A percentile compares a stretch with the other conserved stretches of the same genome.
Conservation (phyloP, 208 protist species). For the Crithidia thermophila region DNA sequence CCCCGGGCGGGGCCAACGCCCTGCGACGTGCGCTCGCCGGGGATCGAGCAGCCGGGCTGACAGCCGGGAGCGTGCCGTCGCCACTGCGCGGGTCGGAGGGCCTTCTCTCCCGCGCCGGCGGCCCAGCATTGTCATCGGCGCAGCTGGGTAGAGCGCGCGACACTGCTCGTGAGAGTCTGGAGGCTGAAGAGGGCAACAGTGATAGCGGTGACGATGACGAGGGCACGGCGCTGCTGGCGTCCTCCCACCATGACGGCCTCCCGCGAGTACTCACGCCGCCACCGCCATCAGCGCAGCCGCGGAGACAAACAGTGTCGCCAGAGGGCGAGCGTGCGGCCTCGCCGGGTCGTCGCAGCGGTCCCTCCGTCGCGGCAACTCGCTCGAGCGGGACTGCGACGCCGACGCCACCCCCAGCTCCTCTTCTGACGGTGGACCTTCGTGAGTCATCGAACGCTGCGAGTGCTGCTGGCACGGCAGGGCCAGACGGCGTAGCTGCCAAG, state of each 20-base stretch:
- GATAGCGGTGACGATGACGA: conserved; percentile 2
- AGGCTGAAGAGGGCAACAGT: neutral
- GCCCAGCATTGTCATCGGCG: neutral
- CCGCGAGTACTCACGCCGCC: neutral
- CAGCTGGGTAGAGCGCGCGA: neutral
- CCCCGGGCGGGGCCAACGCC: neutral
- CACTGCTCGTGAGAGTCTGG: neutral
- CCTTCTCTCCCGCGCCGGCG: neutral
- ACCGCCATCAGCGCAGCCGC: neutral
- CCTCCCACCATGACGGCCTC: neutral
- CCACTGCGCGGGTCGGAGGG: neutral
- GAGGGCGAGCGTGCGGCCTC: neutral
- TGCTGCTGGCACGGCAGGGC: neutral
- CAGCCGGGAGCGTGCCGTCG: conserved; percentile 5
- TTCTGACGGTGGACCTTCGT: neutral
- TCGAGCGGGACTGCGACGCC: neutral
- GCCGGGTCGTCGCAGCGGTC: neutral
- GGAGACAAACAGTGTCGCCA: neutral
- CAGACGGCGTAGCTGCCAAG: neutral
- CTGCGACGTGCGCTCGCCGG: conserved; percentile 5
- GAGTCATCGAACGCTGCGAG: too few species aligned
- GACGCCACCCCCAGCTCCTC: neutral
- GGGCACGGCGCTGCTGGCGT: neutral
- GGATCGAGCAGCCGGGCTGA: neutral
- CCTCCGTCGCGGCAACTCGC: neutral